Conservation (phyloP, 164 flowering plant species). For the Vitis vinifera region ASM3070453v1 NC_081808.1:5189001-5189500, state of each 20-base stretch:
- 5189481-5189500: background rate
- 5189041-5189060: too few relatives aligned
- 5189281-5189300: constrained; percentile 88
- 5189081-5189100: too few relatives aligned
- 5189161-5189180: constrained; percentile 4
- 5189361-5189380: constrained; percentile 87
- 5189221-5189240: constrained; percentile 95
- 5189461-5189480: constrained; percentile 71
- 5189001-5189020: too few relatives aligned
- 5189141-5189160: background rate
- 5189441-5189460: constrained; percentile 85
- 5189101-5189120: background rate
- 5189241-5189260: constrained; percentile 91
- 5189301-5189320: constrained; percentile 93
- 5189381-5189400: constrained; percentile 97
- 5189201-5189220: constrained; percentile 98
- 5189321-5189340: constrained; percentile 96
- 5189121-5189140: background rate
- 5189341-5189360: constrained; percentile 92
- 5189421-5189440: constrained; percentile 87
- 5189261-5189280: constrained; percentile 94
- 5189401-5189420: constrained; percentile 91
- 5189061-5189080: too few relatives aligned
- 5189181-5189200: constrained; percentile 56
- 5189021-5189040: too few relatives aligned